Evolutionary conservation across 108 stramenopile genomes (phyloP), one percentile per base, ranked within the genome.

Genomic region (Epithemia pelagica): DNA sequence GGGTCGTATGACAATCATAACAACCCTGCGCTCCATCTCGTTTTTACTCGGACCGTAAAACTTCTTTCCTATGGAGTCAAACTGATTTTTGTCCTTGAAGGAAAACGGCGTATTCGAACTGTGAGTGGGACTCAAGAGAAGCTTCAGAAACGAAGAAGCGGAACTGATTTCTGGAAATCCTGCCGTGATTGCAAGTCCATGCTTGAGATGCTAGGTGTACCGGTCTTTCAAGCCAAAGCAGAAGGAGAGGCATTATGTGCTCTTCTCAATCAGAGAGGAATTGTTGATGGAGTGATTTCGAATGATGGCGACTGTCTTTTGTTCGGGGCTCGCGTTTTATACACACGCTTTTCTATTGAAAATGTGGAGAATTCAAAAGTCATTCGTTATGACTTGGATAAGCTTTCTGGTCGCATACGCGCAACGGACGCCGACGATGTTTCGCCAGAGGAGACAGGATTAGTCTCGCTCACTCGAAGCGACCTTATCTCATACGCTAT

Each of bases 171-270:
- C 65, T 83, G 86, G 86, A 78, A 53, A 28, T 86, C 91, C n/a
- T 84, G 85, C 37, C 52, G 77, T 32, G 66, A 75, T 22, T 88
- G 88, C 56, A 83, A 87, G 67, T 59, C 68, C 1, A 68, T 99
- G 71, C 71, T 99, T 0, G 59, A 72, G 29, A 60, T 84, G 8
- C 73, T 98, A 28, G 96, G 95, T 25, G 82, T 98, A 27, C 87
- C 92, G 1, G 96, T 94, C 32, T 71, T 98, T 52, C 78, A 84
- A 19, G 96, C 98, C 2, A 89, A 89, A 25, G 90, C 92, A 27
- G 97, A 98, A 69, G 98, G 95, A 2, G 98, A 99, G 68, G 96
- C 97, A 15, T 74, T 96, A 29, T 98, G 97, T 70, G 95, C 95
- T 51, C 69, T 90, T 31, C 72, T 95, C 30, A 92, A 91, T 64